Conservation (phyloP, 2,329 filamentous ascomycete species). For the Hymenoscyphus albidus region DNA sequence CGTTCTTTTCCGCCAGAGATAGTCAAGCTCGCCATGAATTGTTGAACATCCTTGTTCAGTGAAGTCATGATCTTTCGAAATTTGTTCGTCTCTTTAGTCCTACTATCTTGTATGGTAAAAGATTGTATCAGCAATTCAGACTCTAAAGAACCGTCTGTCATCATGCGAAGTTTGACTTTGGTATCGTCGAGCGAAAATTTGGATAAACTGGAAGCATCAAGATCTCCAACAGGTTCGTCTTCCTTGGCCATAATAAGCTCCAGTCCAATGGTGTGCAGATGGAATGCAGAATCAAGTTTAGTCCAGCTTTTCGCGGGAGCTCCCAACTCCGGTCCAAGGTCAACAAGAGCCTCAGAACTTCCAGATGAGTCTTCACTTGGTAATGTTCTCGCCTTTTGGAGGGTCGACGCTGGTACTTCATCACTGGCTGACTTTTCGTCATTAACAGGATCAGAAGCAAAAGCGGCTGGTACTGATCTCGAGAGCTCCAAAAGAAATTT, state of each 20-base stretch:
- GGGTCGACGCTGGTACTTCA: slow-evolving; percentile 58
- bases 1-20: slow-evolving; percentile 82
- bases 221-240: slow-evolving; percentile 70
- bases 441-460: slow-evolving; percentile 68
- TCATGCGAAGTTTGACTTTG: slow-evolving; percentile 84
- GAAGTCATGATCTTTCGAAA: slow-evolving; percentile 98
- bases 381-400: slow-evolving; percentile 27
- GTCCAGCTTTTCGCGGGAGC: slow-evolving; percentile 74
- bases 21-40: slow-evolving; percentile 96
- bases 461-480: slow-evolving; percentile 81
- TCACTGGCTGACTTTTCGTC: slow-evolving; percentile 70
- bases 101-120: slow-evolving; percentile 90
- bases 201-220: slow-evolving; percentile 78
- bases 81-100: slow-evolving; percentile 86
- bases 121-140: slow-evolving; percentile 90
- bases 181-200: slow-evolving; percentile 94
- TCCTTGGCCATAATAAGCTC: slow-evolving; percentile 79
- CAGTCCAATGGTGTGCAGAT: slow-evolving; percentile 79
- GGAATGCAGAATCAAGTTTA: slow-evolving; percentile 88
- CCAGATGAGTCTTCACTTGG: slow-evolving; percentile 14
- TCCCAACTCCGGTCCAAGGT: slow-evolving; percentile 67
- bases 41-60: slow-evolving; percentile 90
- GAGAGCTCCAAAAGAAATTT: slow-evolving; percentile 86
- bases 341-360: slow-evolving; percentile 44
- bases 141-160: slow-evolving; percentile 86